Percentiles rank a stretch among this genome's conserved stretches.
These are phyloP conservation scores for Rutstroemia sydowiana DNA, from an alignment of 2,329 filamentous ascomycete species.

Conservation along the genomic window DNA sequence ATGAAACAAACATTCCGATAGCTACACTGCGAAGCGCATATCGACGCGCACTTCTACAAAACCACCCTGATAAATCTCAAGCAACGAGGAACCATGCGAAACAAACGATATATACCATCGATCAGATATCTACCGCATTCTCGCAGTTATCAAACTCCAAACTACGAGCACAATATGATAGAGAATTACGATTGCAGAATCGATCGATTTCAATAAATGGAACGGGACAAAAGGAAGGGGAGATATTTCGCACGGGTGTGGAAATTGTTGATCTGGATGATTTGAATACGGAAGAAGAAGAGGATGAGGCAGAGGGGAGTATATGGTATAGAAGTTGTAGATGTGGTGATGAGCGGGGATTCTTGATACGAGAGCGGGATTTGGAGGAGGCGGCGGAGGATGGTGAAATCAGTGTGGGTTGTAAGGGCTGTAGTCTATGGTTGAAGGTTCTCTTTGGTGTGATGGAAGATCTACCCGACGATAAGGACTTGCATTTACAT, in stretches of 20 bases:
- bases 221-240: constrained; percentile 11
- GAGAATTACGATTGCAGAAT: constrained; percentile 33
- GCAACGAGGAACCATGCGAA: constrained; percentile 10
- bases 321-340: constrained; percentile 53
- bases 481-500: constrained; percentile 2
- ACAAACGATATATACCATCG: constrained; percentile 41
- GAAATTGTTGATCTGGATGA: constrained; percentile 62
- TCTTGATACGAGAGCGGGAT: constrained; percentile 50
- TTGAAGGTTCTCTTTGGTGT: constrained; percentile 57
- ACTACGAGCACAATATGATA: constrained; percentile 48
- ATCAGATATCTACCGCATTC: constrained; percentile 57
- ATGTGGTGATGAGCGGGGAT: constrained; percentile 57
- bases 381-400: constrained; percentile 50
- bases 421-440: constrained; percentile 60
- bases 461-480: constrained; percentile 31
- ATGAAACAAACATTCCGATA: constrained; percentile 36
- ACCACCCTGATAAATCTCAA: constrained; percentile 46
- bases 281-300: constrained; percentile 43
- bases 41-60: constrained; percentile 53
- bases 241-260: constrained; percentile 48
- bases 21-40: constrained; percentile 55
- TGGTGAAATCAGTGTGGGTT: constrained; percentile 57
- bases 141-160: constrained; percentile 44
- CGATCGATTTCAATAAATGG: constrained; percentile 14
- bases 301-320: constrained; percentile 37